Evolutionary conservation across 2,329 filamentous ascomycete genomes (phyloP).

Genomic region (Aureobasidium sp.): DNA sequence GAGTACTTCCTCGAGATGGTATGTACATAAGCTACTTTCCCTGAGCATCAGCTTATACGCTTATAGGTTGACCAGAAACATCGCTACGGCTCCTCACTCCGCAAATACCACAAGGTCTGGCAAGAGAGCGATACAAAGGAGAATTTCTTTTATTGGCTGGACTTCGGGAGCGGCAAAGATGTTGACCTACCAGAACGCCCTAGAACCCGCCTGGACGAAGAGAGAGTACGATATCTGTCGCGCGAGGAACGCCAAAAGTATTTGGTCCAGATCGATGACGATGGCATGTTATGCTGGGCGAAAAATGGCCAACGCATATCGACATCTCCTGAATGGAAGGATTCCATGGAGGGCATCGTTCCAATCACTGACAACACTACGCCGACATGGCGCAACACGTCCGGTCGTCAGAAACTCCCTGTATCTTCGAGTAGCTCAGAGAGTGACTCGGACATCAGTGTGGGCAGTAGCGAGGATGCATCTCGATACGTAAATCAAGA

Average conservation of each 20-base stretch:
- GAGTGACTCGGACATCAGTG: constrained; percentile 31
- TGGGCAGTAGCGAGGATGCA: constrained; percentile 50
- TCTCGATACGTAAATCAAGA: constrained; percentile 58
- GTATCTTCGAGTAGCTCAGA: constrained; percentile 19
- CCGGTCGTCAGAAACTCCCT: constrained; percentile 16
- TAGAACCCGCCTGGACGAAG: constrained; percentile 63
- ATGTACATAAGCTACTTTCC: neutral
- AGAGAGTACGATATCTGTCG: constrained; percentile 75
- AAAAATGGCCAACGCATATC: constrained; percentile 73
- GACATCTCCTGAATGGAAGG: constrained; percentile 65
- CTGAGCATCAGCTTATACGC: neutral
- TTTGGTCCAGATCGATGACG: constrained; percentile 63
- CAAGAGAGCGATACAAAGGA: constrained; percentile 66
- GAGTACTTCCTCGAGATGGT: constrained; percentile 85
- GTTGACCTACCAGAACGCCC: constrained; percentile 65
- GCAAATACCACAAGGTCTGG: constrained; percentile 78
- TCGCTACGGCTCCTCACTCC: constrained; percentile 74
- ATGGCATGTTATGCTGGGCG: constrained; percentile 76
- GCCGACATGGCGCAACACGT: constrained; percentile 32
- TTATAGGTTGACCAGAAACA: constrained; percentile 53
- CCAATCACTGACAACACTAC: constrained; percentile 32
- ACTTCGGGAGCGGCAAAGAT: constrained; percentile 64
- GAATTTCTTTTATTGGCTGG: constrained; percentile 93
- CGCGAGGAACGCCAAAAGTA: constrained; percentile 76
- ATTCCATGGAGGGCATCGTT: constrained; percentile 61